phyloP scores from a whole-genome alignment of 169 alveolate genomes.

The Plasmodium gaboni region DNA sequence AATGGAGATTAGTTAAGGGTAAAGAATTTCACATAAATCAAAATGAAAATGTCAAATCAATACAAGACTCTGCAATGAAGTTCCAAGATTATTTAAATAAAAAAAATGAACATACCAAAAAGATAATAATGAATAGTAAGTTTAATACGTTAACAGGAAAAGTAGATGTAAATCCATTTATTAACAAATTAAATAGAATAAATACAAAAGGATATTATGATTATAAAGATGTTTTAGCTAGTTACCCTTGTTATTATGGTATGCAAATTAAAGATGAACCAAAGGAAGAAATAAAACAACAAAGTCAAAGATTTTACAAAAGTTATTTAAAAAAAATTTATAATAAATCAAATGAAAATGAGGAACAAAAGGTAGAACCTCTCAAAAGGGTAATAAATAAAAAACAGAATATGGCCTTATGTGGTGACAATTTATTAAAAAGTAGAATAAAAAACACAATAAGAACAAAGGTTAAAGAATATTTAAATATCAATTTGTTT shows the following conservation, averaged over 20 bases:
- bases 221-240: constrained; percentile 20
- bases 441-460: constrained; percentile 25
- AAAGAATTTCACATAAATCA: constrained; percentile 50
- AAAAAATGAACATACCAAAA: constrained; percentile 52
- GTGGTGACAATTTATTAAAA: constrained; percentile 55
- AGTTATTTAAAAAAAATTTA: background rate
- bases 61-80: constrained; percentile 34
- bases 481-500: constrained; percentile 14
- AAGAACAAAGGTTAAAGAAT: constrained; percentile 39
- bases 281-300: background rate
- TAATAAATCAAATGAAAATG: background rate
- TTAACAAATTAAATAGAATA: constrained; percentile 2
- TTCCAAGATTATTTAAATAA: constrained; percentile 67
- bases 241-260: constrained; percentile 41
- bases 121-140: constrained; percentile 20
- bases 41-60: constrained; percentile 42
- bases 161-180: constrained; percentile 32
- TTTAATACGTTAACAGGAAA: constrained; percentile 68
- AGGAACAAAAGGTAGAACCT: constrained; percentile 10
- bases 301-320: background rate
- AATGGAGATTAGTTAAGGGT: constrained; percentile 71
- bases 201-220: constrained; percentile 15
- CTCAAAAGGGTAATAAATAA: constrained; percentile 12
- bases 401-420: constrained; percentile 46
- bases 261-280: constrained; percentile 1